These are phyloP conservation scores for Suhomyces bribrorum DNA, from an alignment of 1,139 yeast genomes.

Conservation along the genomic window DNA sequence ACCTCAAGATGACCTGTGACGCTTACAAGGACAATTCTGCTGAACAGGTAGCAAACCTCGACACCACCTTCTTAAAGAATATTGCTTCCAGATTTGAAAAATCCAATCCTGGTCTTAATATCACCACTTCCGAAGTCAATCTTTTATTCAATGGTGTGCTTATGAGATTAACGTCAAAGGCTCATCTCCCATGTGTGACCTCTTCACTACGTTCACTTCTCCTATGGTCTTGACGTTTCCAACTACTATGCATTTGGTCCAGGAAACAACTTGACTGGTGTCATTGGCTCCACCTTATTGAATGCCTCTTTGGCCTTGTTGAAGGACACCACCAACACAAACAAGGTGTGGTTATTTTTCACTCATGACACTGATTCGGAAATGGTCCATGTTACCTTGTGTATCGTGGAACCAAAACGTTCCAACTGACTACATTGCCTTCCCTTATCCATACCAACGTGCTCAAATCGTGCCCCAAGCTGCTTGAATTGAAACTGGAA, in stretches of 20 bases:
- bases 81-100: conserved; percentile 21
- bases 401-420: conserved; percentile 25
- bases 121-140: conserved; percentile 42
- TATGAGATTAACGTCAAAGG: conserved; percentile 56
- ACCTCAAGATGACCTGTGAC: conserved; percentile 30
- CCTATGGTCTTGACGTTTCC: conserved; percentile 46
- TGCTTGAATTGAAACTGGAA: conserved; percentile 31
- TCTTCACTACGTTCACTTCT: conserved; percentile 50
- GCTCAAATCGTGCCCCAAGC: conserved; percentile 31
- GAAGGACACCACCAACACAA: conserved; percentile 23
- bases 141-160: conserved; percentile 50
- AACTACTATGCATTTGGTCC: conserved; percentile 54
- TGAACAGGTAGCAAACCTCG: conserved; percentile 16
- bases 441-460: conserved; percentile 30
- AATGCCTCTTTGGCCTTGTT: conserved; percentile 51
- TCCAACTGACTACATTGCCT: conserved; percentile 26
- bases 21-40: conserved; percentile 17
- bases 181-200: conserved; percentile 47
- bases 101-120: conserved; percentile 26
- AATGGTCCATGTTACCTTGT: conserved; percentile 27
- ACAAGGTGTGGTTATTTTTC: conserved; percentile 30
- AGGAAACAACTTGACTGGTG: conserved; percentile 44
- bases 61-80: conserved; percentile 19
- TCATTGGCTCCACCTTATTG: conserved; percentile 49
- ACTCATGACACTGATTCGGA: conserved; percentile 35